Evolutionary conservation across 495 filamentous ascomycete species (phyloP), one percentile per base, ranked within the genome.

Genomic region (Elaphomyces granulatus): DNA sequence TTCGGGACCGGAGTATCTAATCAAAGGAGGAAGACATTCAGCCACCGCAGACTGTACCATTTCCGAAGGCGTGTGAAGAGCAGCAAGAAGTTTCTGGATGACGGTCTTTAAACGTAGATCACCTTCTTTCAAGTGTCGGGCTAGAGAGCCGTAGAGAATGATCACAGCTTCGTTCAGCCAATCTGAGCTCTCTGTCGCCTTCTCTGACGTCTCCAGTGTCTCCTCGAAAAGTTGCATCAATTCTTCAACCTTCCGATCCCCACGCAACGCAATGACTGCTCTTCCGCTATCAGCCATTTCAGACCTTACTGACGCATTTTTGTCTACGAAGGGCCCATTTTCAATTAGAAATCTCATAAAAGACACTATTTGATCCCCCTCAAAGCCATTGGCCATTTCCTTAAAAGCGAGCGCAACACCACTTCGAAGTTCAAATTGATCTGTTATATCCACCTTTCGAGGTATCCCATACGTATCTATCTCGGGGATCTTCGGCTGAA

Each of bases 261-360:
- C 90, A 46, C 88, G 81, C 3, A 74, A 55, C 10, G 80, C 74
- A 45, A 96, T 83, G 44, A 94, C 74, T 2, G 73, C 64, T 23
- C 80, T 87, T 16, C 87, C 87, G 36, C 87, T 83, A 15, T 94
- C 85, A n/a, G 94, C 74, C 86, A 96, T 95, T 53, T 90, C 78
- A 40, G 77, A 66, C 23, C 90, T 70, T 1, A 98, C 90, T 7
- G 66, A 64, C 20, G 71, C 63, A 54, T 81, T 85, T 44, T 71
- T 69, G 58, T 98, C 90, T 3, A 81, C 76, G 14, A 96, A 61
- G 3, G 88, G 85, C 1, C 87, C 85, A 39, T 76, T 63, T 36
- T 85, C 78, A 48, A 98, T 87, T 30, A 96, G 55, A 54, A 94
- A 94, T 18, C 72, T 67, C 46, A 93, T 67, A 57, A 95, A 87